These are phyloP conservation scores for Sisymbrium altissimum DNA, from an alignment of 345 rosid genomes.

Conservation along the genomic window DNA sequence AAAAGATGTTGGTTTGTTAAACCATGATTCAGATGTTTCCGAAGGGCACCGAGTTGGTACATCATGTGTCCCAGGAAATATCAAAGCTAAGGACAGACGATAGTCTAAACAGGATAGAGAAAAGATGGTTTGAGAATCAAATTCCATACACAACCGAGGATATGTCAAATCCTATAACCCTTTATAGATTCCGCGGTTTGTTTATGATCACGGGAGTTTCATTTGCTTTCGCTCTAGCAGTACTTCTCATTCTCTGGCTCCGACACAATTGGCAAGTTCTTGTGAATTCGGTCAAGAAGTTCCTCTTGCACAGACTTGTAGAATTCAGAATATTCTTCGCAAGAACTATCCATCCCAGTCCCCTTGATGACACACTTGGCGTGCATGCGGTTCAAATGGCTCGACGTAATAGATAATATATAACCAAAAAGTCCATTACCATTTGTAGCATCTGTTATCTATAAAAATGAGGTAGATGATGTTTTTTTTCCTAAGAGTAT, in stretches of 20 bases:
- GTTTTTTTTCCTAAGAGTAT: too few relatives aligned
- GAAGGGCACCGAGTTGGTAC: conserved; percentile 2
- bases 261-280: not conserved
- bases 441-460: not conserved
- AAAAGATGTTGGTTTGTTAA: not conserved
- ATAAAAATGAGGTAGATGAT: too few relatives aligned
- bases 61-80: conserved; percentile 19
- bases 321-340: not conserved
- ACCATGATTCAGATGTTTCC: conserved; percentile 26
- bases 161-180: conserved; percentile 12
- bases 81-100: not conserved
- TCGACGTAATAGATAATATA: too few relatives aligned
- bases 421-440: too few relatives aligned
- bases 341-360: conserved; percentile 13
- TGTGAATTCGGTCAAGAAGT: not conserved
- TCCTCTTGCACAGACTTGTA: not conserved
- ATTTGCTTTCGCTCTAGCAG: not conserved
- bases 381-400: not conserved
- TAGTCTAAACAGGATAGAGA: conserved; percentile 11
- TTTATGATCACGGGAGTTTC: conserved; percentile 25
- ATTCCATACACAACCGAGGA: conserved; percentile 12
- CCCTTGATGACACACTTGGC: not conserved
- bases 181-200: conserved; percentile 28
- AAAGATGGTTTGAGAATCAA: conserved; percentile 11
- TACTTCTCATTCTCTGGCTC: conserved; percentile 3